Percentiles rank a stretch among this genome's conserved stretches.
These are phyloP conservation scores for Cordyceps farinosa DNA, from an alignment of 2,329 filamentous ascomycete genomes.

Conservation along the genomic window DNA sequence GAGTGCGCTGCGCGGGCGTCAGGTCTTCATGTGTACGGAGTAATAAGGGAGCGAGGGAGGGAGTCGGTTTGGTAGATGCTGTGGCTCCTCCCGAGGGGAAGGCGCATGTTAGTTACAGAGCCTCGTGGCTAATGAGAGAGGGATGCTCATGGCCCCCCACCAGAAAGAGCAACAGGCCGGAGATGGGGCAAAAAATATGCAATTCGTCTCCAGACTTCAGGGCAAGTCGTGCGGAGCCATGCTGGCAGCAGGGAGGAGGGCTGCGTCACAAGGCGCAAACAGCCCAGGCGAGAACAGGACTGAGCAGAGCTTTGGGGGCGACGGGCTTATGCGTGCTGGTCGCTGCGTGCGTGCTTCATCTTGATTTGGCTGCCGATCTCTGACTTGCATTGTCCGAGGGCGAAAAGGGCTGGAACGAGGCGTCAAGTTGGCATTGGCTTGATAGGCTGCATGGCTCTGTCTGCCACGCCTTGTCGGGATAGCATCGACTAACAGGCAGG, in stretches of 20 bases:
- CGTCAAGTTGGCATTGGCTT: constrained; percentile 7
- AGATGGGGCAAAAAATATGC: not conserved
- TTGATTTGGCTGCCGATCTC: constrained; percentile 24
- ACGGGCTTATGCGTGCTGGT: constrained; percentile 18
- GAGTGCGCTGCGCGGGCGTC: constrained; percentile 5
- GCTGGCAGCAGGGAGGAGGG: not conserved
- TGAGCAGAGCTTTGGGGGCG: constrained; percentile 14
- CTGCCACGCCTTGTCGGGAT: not conserved
- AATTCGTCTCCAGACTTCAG: not conserved
- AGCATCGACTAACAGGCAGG: not conserved
- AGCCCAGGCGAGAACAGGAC: not conserved
- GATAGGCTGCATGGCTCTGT: not conserved
- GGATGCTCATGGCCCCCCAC: not conserved
- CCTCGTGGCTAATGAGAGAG: not conserved
- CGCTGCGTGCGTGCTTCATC: constrained; percentile 14
- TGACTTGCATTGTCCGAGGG: constrained; percentile 21
- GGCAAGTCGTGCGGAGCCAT: not conserved
- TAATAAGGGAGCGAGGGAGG: not conserved
- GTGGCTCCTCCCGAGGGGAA: constrained; percentile 1
- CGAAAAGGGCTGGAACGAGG: not conserved
- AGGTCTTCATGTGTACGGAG: not conserved
- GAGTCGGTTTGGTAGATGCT: not conserved
- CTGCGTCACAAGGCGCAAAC: constrained; percentile 8
- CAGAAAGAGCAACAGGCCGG: not conserved
- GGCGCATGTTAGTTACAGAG: not conserved